Evolutionary conservation across 2,329 filamentous ascomycete genomes (phyloP).

Genomic region (Mycocentrospora acerina): DNA sequence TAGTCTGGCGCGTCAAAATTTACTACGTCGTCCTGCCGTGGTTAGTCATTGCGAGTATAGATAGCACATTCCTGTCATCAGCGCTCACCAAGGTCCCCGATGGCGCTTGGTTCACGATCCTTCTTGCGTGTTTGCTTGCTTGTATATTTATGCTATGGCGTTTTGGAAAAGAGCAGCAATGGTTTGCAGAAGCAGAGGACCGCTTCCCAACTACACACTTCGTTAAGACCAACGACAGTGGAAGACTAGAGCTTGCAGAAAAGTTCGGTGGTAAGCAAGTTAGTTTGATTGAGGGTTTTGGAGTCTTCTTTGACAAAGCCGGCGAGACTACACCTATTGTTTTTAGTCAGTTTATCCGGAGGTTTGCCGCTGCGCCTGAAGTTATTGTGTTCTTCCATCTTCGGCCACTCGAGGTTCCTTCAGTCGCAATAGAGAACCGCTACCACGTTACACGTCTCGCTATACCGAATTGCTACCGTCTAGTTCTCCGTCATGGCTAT

Average conservation of each 20-base stretch:
- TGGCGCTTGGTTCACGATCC: slow-evolving; percentile 77
- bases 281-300: slow-evolving; percentile 56
- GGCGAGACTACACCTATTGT: slow-evolving; percentile 66
- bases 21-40: slow-evolving; percentile 62
- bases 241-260: slow-evolving; percentile 41
- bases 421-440: slow-evolving; percentile 44
- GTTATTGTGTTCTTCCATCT: slow-evolving; percentile 76
- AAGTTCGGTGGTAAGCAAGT: slow-evolving; percentile 38
- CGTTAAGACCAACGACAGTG: slow-evolving; percentile 38
- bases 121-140: slow-evolving; percentile 63
- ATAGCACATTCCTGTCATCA: slow-evolving; percentile 69
- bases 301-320: slow-evolving; percentile 78
- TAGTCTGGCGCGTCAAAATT: slow-evolving; percentile 68
- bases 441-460: slow-evolving; percentile 50
- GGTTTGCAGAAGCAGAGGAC: slow-evolving; percentile 68
- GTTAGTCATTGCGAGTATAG: slow-evolving; percentile 64
- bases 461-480: slow-evolving; percentile 65
- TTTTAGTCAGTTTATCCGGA: slow-evolving; percentile 72
- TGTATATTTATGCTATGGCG: slow-evolving; percentile 73
- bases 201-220: slow-evolving; percentile 50
- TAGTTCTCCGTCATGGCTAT: slow-evolving; percentile 71
- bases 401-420: slow-evolving; percentile 61
- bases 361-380: slow-evolving; percentile 67
- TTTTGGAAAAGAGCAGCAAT: slow-evolving; percentile 77
- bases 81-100: slow-evolving; percentile 72